A percentile compares a stretch with the other conserved stretches of the same genome.
phyloP scores from a whole-genome alignment of 352 stramenopile species.

The Phytophthora melonis region DNA sequence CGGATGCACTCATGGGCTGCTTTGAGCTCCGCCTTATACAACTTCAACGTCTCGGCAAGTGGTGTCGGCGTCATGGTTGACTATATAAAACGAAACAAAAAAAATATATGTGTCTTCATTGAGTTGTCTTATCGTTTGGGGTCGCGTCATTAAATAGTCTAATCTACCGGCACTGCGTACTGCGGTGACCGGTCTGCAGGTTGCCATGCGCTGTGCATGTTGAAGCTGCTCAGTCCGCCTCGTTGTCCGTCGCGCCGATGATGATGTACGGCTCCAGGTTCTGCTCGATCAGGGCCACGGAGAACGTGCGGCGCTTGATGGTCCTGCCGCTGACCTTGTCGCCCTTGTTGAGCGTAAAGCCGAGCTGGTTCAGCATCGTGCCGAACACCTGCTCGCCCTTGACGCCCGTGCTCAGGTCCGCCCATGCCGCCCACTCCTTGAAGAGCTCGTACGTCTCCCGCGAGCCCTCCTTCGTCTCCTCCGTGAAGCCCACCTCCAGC shows the following conservation, averaged over 20 bases:
- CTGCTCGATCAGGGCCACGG: neutral
- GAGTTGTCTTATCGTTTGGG: neutral
- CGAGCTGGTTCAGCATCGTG: neutral
- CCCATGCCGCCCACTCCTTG: neutral
- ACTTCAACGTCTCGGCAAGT: neutral
- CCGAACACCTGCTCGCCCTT: neutral
- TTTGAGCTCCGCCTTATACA: neutral
- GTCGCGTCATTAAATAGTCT: slow-evolving; percentile 2
- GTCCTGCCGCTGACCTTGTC: neutral
- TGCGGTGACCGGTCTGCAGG: neutral
- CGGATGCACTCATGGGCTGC: neutral
- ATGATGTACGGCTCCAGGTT: slow-evolving; percentile 1
- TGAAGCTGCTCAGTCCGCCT: neutral
- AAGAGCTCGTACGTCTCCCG: neutral
- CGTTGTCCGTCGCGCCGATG: neutral
- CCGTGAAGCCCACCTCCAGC: neutral
- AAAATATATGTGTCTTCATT: neutral
- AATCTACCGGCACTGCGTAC: slow-evolving; percentile 1
- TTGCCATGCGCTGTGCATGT: neutral
- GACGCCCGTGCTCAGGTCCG: neutral
- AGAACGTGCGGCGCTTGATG: neutral
- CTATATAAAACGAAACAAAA: neutral
- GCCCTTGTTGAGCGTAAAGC: neutral
- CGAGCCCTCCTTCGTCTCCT: neutral
- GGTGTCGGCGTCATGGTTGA: neutral